Evolutionary conservation across 805 yeast genomes (phyloP).

Genomic region (Naumovozyma dairenensis): DNA sequence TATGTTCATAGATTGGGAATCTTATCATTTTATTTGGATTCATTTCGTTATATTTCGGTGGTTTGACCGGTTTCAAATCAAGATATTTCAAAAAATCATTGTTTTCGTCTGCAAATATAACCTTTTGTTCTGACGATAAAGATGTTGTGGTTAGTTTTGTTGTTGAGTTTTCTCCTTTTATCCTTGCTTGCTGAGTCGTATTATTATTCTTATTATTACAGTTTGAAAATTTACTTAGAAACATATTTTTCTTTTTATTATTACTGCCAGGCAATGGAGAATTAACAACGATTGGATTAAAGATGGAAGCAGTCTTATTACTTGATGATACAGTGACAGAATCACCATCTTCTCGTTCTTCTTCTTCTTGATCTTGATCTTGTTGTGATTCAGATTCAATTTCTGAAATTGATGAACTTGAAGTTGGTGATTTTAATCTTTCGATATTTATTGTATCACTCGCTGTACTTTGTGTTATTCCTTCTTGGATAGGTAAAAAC

Average conservation of each 20-base stretch:
- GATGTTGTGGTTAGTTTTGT: not conserved
- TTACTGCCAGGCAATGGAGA: no score
- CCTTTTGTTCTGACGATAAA: not conserved
- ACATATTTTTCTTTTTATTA: not conserved
- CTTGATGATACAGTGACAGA: not conserved
- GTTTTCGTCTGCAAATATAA: constrained; percentile 3
- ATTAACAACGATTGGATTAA: no score
- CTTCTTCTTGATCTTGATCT: no score
- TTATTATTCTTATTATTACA: no score
- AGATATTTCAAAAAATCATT: constrained; percentile 23
- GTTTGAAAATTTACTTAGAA: no score
- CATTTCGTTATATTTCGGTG: constrained; percentile 21
- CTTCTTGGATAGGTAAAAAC: no score
- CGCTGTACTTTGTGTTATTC: not conserved
- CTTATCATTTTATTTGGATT: constrained; percentile 23
- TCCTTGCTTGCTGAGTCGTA: no score
- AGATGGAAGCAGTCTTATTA: not conserved
- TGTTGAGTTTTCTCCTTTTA: no score
- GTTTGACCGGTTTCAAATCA: constrained; percentile 31
- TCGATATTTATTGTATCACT: constrained; percentile 1
- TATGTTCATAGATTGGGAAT: constrained; percentile 30
- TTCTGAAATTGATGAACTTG: not conserved
- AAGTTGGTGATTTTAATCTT: constrained; percentile 4
- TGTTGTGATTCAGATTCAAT: not conserved
- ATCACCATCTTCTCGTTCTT: not conserved